Evolutionary conservation across 805 yeast genomes (phyloP).

Genomic region (Barnettozyma sucrosica): DNA sequence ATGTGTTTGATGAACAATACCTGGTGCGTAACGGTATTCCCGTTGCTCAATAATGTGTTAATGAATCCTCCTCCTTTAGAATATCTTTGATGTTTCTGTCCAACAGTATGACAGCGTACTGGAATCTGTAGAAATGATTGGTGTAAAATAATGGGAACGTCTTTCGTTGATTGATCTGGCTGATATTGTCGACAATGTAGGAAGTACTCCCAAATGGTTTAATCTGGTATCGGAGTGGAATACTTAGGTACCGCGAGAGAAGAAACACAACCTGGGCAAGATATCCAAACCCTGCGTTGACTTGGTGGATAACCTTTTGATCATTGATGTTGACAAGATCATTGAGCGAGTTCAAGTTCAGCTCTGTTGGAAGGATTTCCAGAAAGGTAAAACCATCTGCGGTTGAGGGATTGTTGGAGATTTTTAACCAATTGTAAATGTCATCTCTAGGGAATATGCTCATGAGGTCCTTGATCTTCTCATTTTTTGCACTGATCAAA

Average conservation of each 20-base stretch:
- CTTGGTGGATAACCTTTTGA: constrained; percentile 17
- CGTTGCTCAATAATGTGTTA: constrained; percentile 4
- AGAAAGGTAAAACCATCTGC: constrained; percentile 13
- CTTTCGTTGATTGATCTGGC: constrained; percentile 26
- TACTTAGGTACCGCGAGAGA: constrained; percentile 29
- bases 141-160: constrained; percentile 37
- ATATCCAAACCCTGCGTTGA: constrained; percentile 32
- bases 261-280: constrained; percentile 28
- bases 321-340: constrained; percentile 13
- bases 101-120: constrained; percentile 34
- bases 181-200: constrained; percentile 34
- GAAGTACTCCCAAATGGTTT: constrained; percentile 35
- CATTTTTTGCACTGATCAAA: constrained; percentile 13
- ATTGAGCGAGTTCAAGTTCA: constrained; percentile 13
- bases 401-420: constrained; percentile 2
- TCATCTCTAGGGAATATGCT: constrained; percentile 30
- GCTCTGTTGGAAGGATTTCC: constrained; percentile 23
- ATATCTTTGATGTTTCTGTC: constrained; percentile 33
- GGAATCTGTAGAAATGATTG: constrained; percentile 33
- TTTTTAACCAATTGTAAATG: constrained; percentile 16
- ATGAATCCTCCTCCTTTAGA: constrained; percentile 12
- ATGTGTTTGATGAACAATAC: constrained; percentile 36
- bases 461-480: constrained; percentile 21
- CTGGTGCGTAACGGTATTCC: constrained; percentile 27
- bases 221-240: constrained; percentile 35